Percentiles rank a stretch among this genome's conserved stretches.
These are phyloP conservation scores for Clohesyomyces aquaticus DNA, from an alignment of 495 filamentous ascomycete genomes.

Conservation along the genomic window DNA sequence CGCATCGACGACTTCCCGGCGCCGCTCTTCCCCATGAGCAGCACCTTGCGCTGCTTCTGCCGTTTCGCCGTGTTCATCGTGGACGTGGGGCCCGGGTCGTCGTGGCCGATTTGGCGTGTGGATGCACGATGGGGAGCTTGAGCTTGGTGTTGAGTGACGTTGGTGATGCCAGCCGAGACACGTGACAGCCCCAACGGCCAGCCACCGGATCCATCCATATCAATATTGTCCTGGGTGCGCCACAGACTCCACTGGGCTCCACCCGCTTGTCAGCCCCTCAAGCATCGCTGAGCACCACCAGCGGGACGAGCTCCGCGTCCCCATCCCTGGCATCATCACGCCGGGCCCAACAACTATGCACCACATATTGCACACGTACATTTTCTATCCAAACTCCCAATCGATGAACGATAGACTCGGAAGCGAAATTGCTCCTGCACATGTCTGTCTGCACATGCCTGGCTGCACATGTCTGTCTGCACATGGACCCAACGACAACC, in stretches of 20 bases:
- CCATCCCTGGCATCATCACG: no score
- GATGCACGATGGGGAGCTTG: not conserved
- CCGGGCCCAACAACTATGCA: no score
- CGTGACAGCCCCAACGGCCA: not conserved
- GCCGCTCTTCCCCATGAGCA: constrained; percentile 81
- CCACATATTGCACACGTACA: not conserved
- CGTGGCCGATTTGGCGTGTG: not conserved
- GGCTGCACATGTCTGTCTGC: no score
- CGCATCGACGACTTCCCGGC: constrained; percentile 99
- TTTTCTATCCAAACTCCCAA: not conserved
- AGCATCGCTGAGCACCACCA: no score
- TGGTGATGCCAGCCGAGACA: not conserved
- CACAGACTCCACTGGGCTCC: not conserved
- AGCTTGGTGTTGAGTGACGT: constrained; percentile 5
- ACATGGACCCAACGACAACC: no score
- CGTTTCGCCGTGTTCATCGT: constrained; percentile 48
- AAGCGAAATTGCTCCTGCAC: not conserved
- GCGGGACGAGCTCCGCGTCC: not conserved
- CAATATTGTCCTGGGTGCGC: not conserved
- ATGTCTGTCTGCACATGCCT: no score
- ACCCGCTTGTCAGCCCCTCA: no score
- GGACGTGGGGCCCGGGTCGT: not conserved
- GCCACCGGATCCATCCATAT: no score
- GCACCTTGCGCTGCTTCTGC: constrained; percentile 53
- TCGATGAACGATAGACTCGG: not conserved